Evolutionary conservation across 768 basidiomycete species (phyloP).

Genomic region (Tulasnella sp.): DNA sequence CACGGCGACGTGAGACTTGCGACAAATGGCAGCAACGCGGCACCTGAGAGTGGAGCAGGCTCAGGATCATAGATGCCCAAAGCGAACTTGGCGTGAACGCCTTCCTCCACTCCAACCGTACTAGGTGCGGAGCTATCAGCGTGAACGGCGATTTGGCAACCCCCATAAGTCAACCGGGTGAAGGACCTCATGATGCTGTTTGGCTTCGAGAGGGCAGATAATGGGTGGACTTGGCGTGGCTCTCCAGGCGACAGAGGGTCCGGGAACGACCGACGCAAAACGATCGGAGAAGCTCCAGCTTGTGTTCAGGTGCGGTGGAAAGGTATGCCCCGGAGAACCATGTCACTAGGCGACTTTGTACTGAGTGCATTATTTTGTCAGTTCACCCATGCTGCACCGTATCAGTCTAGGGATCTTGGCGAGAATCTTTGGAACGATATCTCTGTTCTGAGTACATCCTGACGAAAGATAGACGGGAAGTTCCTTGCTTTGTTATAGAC

Average conservation of each 20-base stretch:
- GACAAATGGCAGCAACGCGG: too few species aligned
- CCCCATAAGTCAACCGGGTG: neutral
- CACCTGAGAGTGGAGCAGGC: too few species aligned
- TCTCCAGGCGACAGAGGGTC: too few species aligned
- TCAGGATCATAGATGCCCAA: too few species aligned
- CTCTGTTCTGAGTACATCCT: slow-evolving; percentile 97
- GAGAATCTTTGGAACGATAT: slow-evolving; percentile 95
- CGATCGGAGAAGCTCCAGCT: slow-evolving; percentile 88
- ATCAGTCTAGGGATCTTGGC: slow-evolving; percentile 84
- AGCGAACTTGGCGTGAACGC: too few species aligned
- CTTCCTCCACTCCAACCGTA: too few species aligned
- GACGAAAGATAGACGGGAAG: too few species aligned
- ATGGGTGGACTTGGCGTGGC: neutral
- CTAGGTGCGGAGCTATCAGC: slow-evolving; percentile 1
- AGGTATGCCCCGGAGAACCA: slow-evolving; percentile 51
- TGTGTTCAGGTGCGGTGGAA: slow-evolving; percentile 99
- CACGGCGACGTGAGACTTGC: too few species aligned
- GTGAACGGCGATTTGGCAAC: neutral
- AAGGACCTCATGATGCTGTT: neutral
- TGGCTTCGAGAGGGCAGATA: neutral
- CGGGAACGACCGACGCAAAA: slow-evolving; percentile 46
- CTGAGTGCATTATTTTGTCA: slow-evolving; percentile 40
- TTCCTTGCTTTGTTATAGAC: too few species aligned
- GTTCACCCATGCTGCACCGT: slow-evolving; percentile 96
- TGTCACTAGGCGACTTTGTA: too few species aligned